Base-by-base conservation (phyloP, 2,329 filamentous ascomycete genomes). In the Penicillium sp. region DNA sequence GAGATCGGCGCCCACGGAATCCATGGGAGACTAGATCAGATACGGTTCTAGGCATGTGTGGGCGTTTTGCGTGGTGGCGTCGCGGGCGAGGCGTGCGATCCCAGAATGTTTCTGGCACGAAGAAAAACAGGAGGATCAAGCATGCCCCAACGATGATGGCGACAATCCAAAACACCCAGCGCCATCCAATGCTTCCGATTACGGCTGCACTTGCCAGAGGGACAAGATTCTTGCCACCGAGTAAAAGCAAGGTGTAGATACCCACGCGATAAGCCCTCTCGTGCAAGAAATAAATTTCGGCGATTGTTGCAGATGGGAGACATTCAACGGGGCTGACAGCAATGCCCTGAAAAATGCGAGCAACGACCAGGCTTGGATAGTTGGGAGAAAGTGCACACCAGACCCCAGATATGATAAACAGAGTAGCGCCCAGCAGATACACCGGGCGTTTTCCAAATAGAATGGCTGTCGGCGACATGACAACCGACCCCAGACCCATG, bases 101-200 rank as follows among this genome's bases (percentile, higher is more conserved):
- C 93, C 93, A 97, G 60, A 96, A 97, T 0, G 91, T 96, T 74
- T 97, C 93, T 0, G 93, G 93, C 0, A 96, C 90, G 62, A 96
- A 96, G 52, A 97, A 79, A 68, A 96, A 96, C 1, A 97, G 79
- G 2, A 96, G 75, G 17, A 84, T 69, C 30, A 86, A 81, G 53
- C 85, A 86, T 41, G 90, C 82, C 0, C 80, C 90, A 27, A 91
- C 88, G 8, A 96, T 77, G 3, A 96, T 89, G 0, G 91, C 84
- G 39, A 96, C 85, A 49, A 96, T 86, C 88, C 88, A 95, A 62
- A 96, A 96, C 0, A 90, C 89, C 91, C 91, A 96, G 69, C 91
- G 85, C 93, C 93, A 97, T 5, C 84, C 83, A 30, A 91, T 73
- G 2, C 80, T 78, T 55, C 91, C 78, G 34, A 97, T 95, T 53